Conservation (phyloP, 2,329 filamentous ascomycete species). For the Pseudocercospora macadamiae region DNA sequence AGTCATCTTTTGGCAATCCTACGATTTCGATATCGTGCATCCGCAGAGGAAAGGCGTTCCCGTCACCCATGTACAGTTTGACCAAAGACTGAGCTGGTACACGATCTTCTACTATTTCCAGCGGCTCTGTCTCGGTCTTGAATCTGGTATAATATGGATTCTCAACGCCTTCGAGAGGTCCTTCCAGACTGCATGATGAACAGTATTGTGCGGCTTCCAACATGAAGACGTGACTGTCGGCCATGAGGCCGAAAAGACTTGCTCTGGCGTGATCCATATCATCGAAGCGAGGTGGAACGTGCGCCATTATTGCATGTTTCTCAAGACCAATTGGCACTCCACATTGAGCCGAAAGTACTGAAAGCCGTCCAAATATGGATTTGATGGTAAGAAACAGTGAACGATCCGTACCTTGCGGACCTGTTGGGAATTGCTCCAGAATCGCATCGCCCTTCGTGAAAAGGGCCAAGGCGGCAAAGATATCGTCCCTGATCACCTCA, state of each 20-base stretch:
- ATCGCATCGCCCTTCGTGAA: conserved; percentile 26
- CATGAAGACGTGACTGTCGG: background rate
- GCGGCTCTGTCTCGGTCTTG: background rate
- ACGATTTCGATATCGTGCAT: background rate
- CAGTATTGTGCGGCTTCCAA: background rate
- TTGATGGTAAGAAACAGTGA: conserved; percentile 16
- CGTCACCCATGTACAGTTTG: background rate
- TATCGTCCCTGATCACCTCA: conserved; percentile 32
- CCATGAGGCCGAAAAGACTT: background rate
- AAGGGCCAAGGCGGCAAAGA: conserved; percentile 27
- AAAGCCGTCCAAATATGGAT: conserved; percentile 25
- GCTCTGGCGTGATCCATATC: background rate
- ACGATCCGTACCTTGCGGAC: conserved; percentile 6
- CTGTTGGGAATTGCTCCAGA: conserved; percentile 17
- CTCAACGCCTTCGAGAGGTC: background rate
- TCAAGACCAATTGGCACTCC: conserved; percentile 10
- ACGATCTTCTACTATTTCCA: no score
- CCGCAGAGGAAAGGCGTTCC: background rate
- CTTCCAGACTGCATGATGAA: background rate
- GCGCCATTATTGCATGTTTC: background rate
- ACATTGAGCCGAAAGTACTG: conserved; percentile 23
- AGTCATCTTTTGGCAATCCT: background rate
- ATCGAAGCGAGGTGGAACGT: background rate
- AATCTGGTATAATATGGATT: conserved; percentile 2
- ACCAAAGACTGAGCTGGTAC: background rate